Conservation (phyloP, 768 basidiomycete genomes). For the Hericium coralloides region DNA sequence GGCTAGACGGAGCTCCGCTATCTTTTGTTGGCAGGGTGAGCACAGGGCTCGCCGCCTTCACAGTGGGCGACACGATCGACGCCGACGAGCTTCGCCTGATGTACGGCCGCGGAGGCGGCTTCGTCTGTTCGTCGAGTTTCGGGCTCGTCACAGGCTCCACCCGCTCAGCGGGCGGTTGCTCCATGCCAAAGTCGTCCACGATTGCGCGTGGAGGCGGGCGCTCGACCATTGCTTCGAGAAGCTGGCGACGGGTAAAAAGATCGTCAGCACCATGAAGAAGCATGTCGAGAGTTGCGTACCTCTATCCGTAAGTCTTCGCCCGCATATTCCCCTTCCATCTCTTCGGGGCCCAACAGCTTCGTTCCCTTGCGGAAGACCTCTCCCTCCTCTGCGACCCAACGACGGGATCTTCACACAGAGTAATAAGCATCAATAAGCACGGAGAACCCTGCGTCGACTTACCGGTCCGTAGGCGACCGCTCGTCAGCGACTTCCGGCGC, state of each 20-base stretch:
- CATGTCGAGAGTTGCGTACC: slow-evolving; percentile 29
- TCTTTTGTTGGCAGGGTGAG: not conserved
- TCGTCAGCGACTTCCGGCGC: slow-evolving; percentile 20
- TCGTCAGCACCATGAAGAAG: not conserved
- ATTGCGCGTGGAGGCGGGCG: slow-evolving; percentile 71
- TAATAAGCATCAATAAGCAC: not conserved
- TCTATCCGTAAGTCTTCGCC: slow-evolving; percentile 84
- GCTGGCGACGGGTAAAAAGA: slow-evolving; percentile 29
- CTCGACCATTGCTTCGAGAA: slow-evolving; percentile 81
- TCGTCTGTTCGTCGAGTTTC: not conserved
- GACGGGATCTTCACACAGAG: slow-evolving; percentile 46
- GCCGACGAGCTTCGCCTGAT: not conserved
- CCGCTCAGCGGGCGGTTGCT: slow-evolving; percentile 1
- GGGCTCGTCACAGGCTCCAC: not conserved
- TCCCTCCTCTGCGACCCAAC: slow-evolving; percentile 90
- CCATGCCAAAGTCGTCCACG: slow-evolving; percentile 38
- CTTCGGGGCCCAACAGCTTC: slow-evolving; percentile 69
- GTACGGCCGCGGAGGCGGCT: not conserved
- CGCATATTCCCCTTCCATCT: slow-evolving; percentile 84
- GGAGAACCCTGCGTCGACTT: not conserved
- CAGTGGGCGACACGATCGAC: not conserved
- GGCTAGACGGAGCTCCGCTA: not conserved
- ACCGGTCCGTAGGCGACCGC: slow-evolving; percentile 14
- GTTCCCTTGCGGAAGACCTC: slow-evolving; percentile 92
- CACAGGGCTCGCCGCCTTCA: not conserved